phyloP scores from a whole-genome alignment of 1,284 basidiomycete species.

The Marasmius oreades region DNA sequence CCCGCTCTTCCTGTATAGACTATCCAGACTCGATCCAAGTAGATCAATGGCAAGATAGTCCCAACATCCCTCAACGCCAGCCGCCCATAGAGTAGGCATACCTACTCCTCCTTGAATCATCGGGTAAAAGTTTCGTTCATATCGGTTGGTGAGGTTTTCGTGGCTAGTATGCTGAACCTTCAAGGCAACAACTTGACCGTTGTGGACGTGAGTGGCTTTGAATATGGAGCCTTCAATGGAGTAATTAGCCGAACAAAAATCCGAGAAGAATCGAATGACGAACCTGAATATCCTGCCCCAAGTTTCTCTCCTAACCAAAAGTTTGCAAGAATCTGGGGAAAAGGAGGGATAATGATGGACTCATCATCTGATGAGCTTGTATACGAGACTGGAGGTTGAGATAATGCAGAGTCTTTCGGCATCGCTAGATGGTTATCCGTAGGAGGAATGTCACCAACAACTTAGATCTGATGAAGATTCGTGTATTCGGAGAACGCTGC shows the following conservation, averaged over 20 bases:
- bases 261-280: neutral
- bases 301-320: conserved; percentile 43
- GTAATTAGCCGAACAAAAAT: neutral
- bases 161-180: conserved; percentile 67
- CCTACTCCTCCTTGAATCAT: conserved; percentile 66
- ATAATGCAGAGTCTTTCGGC: neutral
- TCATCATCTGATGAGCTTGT: neutral
- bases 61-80: conserved; percentile 57
- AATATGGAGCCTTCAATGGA: conserved; percentile 58
- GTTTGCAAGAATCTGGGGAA: conserved; percentile 43
- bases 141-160: conserved; percentile 70
- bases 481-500: neutral
- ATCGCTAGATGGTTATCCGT: neutral
- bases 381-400: neutral
- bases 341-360: conserved; percentile 6
- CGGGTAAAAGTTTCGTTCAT: conserved; percentile 69
- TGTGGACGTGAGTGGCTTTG: conserved; percentile 54
- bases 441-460: neutral
- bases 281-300: conserved; percentile 56
- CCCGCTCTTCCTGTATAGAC: conserved; percentile 49
- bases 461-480: neutral
- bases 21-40: conserved; percentile 66
- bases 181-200: conserved; percentile 56
- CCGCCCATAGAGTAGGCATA: conserved; percentile 65
- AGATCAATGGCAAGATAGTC: conserved; percentile 75